Evolutionary conservation across 768 basidiomycete genomes (phyloP).

Genomic region (Rhodosporidiobolus odoratus): DNA sequence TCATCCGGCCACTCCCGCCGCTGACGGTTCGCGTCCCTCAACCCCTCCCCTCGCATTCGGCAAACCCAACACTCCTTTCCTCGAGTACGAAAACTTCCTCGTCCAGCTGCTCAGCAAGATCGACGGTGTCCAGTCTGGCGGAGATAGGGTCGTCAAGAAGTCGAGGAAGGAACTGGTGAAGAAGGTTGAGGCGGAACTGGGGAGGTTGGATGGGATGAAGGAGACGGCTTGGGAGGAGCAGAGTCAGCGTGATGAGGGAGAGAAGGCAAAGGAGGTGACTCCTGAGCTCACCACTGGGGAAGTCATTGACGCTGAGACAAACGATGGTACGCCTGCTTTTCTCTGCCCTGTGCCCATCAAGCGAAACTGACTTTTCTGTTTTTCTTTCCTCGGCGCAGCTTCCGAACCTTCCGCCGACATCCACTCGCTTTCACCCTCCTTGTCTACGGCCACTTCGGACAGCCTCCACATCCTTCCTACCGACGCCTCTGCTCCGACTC

Average conservation of each 20-base stretch:
- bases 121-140: conserved; percentile 20
- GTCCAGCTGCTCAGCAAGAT: conserved; percentile 27
- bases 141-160: conserved; percentile 20
- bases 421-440: background rate
- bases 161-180: conserved; percentile 34
- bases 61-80: conserved; percentile 42
- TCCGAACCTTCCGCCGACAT: background rate
- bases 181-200: conserved; percentile 23
- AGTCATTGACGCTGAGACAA: background rate
- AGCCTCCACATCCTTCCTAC: no score
- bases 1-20: conserved; percentile 3
- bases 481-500: no score
- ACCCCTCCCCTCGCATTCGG: conserved; percentile 55
- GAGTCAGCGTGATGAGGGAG: background rate
- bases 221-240: conserved; percentile 28
- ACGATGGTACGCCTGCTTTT: background rate
- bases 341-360: background rate
- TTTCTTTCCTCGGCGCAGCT: no score
- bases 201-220: conserved; percentile 23
- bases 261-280: background rate
- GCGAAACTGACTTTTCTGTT: no score
- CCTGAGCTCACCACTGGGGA: no score
- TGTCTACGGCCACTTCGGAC: no score
- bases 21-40: background rate
- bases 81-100: conserved; percentile 28